Evolutionary conservation across 1,139 yeast genomes (phyloP), one percentile per base, ranked within the genome.

Genomic region (Yamadazyma trypodendri): DNA sequence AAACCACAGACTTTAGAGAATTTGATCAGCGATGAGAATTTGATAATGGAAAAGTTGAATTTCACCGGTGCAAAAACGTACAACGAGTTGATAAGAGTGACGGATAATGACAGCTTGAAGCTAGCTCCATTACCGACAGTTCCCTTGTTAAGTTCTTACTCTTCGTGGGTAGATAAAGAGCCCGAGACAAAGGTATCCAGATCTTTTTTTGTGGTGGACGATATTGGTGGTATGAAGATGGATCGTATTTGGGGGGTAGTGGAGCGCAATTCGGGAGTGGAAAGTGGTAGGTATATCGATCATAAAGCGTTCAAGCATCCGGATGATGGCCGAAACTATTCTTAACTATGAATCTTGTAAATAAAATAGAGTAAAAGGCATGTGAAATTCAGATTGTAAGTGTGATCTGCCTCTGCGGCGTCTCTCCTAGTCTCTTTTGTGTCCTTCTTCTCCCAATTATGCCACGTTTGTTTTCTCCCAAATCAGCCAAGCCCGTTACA

Each of bases 231-330:
- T 1, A 64, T 84, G 53, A 79, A 79, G 48, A 86, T 86, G 95
- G 95, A 86, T 51, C 65, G 95, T 39, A 56, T 86, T 4, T 82
- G 95, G 92, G 89, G 92, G 2, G 75, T 84, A 13, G 77, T 84
- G 4, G 95, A 86, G 56, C 66, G 65, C 37, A 79, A 81, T 45
- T 68, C 79, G 34, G 85, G 83, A 0, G 66, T 82, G 5, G 74
- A 84, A 50, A 82, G 81, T 45, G 94, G 94, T 4, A 67, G 95
- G 43, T 65, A 55, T 37, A 56, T 68, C 36, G 50, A 46, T n/a
- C 14, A 27, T 12, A 18, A 25, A 22, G 16, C n/a, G 17, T 6
- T 8, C 6, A 18, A 27, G 14, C 7, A 27, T 20, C 8, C 29
- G 12, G 14, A 27, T 5, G 29, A 27, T 9, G 20, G 29, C 20